Base-by-base conservation (phyloP, 441 rosid genomes). In the Metrosideros polymorpha region DNA sequence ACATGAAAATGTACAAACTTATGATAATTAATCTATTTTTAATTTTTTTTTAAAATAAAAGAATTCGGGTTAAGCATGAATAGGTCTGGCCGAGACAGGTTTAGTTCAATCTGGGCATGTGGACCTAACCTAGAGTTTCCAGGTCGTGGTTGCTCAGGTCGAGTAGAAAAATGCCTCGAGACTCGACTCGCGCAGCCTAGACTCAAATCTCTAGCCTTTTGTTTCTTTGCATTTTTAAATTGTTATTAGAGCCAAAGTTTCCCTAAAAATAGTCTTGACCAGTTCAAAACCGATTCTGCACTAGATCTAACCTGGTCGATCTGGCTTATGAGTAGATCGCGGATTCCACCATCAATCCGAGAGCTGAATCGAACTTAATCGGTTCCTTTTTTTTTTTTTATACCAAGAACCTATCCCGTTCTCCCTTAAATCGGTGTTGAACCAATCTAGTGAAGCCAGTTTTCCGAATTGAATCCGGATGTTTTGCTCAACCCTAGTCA, bases 71-170 rank as follows among this genome's bases (percentile, higher is more conserved):
- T 18, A 32, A 66, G 45, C 45, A 18, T 4, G 1, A 4, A 32
- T 0, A 0, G 2, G 13, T 19, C 5, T 0, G 3, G 0, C 3
- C 10, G 2, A 12, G 27, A 35, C 0, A 2, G 4, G 2, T 66
- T 66, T 12, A 9, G 43, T 32, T 63, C 25, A 1, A 2, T 4
- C 25, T 32, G 8, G 25, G 13, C 76, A 7, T 9, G 12, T 0
- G 15, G 0, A 30, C 4, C 15, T 7, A 12, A 15, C 63, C 12
- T n/a, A 17, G 3, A 27, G 12, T 27, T 12, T 18, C 14, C 0
- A 9, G 0, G 25, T 6, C 76, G 3, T 18, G 1, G 4, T 4
- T 59, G 17, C 29, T 29, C 35, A 13, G 32, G 39, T 3, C 3
- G 1, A 3, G 6, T 10, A 22, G 15, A 61, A 61, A 29, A 59